Evolutionary conservation across 768 basidiomycete genomes (phyloP), one percentile per base, ranked within the genome.

Genomic region (Amanita rimosa): DNA sequence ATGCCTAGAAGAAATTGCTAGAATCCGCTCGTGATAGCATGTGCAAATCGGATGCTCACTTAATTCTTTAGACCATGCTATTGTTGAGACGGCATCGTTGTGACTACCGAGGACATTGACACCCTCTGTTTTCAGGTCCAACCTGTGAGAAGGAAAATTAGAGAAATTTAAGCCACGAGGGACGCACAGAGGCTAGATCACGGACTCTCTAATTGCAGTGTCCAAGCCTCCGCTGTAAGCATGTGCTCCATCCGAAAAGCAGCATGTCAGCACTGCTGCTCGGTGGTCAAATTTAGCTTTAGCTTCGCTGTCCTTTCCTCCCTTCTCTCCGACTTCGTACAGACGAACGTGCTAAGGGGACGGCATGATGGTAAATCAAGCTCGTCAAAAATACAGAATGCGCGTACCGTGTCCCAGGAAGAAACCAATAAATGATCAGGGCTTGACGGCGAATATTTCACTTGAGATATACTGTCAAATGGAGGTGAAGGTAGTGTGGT

Each of bases 211-310:
- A 2, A 96, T 79, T 17, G 82, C 76, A 7, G 86, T 83, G 56
- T 93, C 92, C 17, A 96, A 68, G 0, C 93, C 92, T 3, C 91
- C 95, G 49, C 86, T 92, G 59, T 80, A 97, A 0, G 75, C 92
- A 49, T 78, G 76, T 6, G 66, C 66, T 1, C 69, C 73, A 51
- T 87, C 83, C 1, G 71, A 73, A 62, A 91, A 98, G 47, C 79
- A 71, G 54, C 85, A 85, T 1, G 85, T 76, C n/a, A 98, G 72
- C 8, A 97, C 83, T 0, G 93, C 87, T 4, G 91, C 91, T 16
- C 89, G 79, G 52, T 95, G 87, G 39, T 91, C 85, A 57, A 88
- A 90, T 55, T 88, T 90, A n/a, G 79, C 74, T 56, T 81, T 81
- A 56, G 78, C 75, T 49, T 83, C 78, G 58, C 80, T 81, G 24